These are phyloP conservation scores for Cyanodermella asteris DNA, from an alignment of 2,329 filamentous ascomycete genomes.

Conservation along the genomic window DNA sequence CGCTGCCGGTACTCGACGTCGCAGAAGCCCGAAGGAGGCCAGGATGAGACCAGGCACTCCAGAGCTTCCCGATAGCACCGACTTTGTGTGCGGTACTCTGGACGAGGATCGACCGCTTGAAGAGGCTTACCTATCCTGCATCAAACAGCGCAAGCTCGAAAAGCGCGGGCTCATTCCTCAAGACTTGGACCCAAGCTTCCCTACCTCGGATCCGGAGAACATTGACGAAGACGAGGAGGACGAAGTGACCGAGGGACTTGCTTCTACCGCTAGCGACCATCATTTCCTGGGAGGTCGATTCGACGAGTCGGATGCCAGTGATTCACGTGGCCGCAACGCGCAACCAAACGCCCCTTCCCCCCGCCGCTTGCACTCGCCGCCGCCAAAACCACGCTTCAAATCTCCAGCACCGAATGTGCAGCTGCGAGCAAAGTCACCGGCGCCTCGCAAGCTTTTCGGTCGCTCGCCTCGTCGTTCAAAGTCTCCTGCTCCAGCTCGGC, in stretches of 20 bases:
- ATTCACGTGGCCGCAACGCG: too few species aligned
- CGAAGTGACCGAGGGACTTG: conserved; percentile 28
- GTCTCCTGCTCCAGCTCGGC: conserved; percentile 46
- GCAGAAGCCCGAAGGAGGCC: conserved; percentile 16
- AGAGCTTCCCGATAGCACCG: conserved; percentile 85
- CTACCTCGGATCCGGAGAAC: conserved; percentile 77
- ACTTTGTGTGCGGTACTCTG: conserved; percentile 95
- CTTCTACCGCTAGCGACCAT: conserved; percentile 42
- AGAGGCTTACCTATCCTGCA: conserved; percentile 69
- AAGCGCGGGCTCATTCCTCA: conserved; percentile 76
- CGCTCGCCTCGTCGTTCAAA: conserved; percentile 49
- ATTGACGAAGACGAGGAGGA: conserved; percentile 54
- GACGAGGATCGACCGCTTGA: conserved; percentile 93
- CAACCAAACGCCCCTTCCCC: conserved; percentile 33
- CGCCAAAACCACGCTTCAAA: conserved; percentile 17
- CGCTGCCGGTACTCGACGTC: conserved; percentile 11
- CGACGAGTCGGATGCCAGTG: conserved; percentile 21
- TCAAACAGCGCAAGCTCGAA: conserved; percentile 58
- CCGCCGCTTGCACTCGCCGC: conserved; percentile 34
- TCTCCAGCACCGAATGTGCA: conserved; percentile 15
- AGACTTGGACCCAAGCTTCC: conserved; percentile 93
- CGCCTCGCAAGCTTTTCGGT: conserved; percentile 35
- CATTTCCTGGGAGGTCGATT: too few species aligned
- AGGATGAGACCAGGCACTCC: conserved; percentile 48
- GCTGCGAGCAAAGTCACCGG: conserved; percentile 12